Conservation (phyloP, 345 rosid genomes). For the Toxicodendron radicans region DNA sequence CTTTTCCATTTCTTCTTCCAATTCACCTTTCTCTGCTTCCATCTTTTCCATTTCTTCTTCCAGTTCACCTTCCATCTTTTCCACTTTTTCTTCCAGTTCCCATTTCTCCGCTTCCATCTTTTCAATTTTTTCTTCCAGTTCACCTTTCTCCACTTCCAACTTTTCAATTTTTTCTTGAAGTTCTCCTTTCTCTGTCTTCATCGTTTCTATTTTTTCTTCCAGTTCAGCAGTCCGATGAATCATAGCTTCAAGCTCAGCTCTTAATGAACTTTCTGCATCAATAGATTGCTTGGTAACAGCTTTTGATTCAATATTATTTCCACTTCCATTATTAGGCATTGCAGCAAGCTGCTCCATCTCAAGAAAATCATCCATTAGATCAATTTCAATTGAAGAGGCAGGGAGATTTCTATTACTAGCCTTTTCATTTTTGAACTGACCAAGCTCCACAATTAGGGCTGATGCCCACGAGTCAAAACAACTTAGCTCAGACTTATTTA, state of each 20-base stretch:
- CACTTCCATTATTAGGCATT: constrained; percentile 48
- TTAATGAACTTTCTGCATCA: constrained; percentile 40
- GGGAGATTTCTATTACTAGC: constrained; percentile 32
- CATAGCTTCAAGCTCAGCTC: constrained; percentile 28
- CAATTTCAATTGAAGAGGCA: constrained; percentile 47
- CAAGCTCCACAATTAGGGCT: constrained; percentile 45
- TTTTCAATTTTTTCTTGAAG: constrained; percentile 48
- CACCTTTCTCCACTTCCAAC: constrained; percentile 38
- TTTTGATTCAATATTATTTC: constrained; percentile 34
- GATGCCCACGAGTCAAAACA: constrained; percentile 61
- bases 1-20: constrained; percentile 33
- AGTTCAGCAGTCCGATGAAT: constrained; percentile 19
- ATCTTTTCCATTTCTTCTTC: constrained; percentile 32
- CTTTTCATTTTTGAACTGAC: constrained; percentile 52
- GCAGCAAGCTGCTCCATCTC: constrained; percentile 95
- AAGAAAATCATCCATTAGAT: constrained; percentile 94
- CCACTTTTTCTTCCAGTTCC: constrained; percentile 48
- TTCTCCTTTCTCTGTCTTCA: constrained; percentile 26
- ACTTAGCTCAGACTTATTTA: constrained; percentile 30
- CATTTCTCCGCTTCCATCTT: constrained; percentile 21
- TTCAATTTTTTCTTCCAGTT: constrained; percentile 19
- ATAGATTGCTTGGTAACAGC: constrained; percentile 30
- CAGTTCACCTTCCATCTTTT: constrained; percentile 38
- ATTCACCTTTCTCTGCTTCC: constrained; percentile 41
- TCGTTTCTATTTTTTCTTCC: constrained; percentile 20